phyloP scores from a whole-genome alignment of 2,329 filamentous ascomycete genomes.

The Sporothrix inflata region DNA sequence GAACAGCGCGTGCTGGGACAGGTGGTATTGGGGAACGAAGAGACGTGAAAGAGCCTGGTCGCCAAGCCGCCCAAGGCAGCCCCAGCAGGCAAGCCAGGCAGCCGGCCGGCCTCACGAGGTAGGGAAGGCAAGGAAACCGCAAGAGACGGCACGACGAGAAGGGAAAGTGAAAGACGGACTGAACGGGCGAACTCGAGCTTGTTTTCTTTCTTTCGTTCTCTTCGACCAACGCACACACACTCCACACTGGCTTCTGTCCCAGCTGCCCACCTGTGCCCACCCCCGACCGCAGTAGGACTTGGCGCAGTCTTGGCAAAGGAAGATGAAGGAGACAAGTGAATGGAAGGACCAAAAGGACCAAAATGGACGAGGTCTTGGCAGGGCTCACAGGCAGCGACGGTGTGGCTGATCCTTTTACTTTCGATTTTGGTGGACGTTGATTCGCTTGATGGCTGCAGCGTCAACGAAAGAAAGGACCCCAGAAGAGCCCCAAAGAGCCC shows the following conservation, averaged over 20 bases:
- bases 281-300: neutral
- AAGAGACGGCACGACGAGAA: neutral
- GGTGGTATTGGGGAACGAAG: neutral
- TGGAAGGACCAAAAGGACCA: neutral
- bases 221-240: too few relatives aligned
- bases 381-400: conserved; percentile 13
- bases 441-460: neutral
- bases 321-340: neutral
- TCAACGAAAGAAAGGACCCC: neutral
- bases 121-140: neutral
- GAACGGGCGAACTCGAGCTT: conserved; percentile 6
- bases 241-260: too few relatives aligned
- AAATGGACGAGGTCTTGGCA: conserved; percentile 4
- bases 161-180: neutral
- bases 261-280: neutral
- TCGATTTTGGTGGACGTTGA: neutral
- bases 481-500: neutral
- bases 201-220: neutral
- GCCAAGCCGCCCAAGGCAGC: conserved; percentile 2
- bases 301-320: conserved; percentile 9
- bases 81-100: too few relatives aligned
- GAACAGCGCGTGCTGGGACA: neutral
- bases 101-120: neutral
- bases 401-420: neutral
- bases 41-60: neutral